These are phyloP conservation scores for Aspergillus brasiliensis DNA, from an alignment of 2,329 filamentous ascomycete genomes.

Conservation along the genomic window DNA sequence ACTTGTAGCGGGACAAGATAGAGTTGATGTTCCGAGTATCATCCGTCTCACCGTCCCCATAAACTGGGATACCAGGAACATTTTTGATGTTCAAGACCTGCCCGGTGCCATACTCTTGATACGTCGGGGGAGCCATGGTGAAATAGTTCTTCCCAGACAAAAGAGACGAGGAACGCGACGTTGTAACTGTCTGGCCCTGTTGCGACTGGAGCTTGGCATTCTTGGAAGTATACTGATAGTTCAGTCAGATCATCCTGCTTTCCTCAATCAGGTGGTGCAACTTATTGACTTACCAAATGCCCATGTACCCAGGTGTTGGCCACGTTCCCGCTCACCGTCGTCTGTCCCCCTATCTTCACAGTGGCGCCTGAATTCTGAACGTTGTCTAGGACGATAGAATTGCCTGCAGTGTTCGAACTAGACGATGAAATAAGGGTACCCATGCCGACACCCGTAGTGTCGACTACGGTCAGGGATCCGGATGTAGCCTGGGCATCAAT, in stretches of 20 bases:
- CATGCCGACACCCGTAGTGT: constrained; percentile 18
- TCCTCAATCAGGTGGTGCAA: not conserved
- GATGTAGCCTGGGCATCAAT: constrained; percentile 27
- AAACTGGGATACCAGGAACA: constrained; percentile 42
- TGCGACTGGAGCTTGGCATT: constrained; percentile 24
- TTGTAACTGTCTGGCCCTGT: constrained; percentile 31
- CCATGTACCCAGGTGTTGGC: constrained; percentile 36
- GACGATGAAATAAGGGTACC: constrained; percentile 22
- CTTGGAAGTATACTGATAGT: constrained; percentile 21
- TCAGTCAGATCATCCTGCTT: not conserved
- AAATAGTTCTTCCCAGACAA: constrained; percentile 42
- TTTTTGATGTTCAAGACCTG: constrained; percentile 53
- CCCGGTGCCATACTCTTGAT: constrained; percentile 43
- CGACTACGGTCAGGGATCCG: constrained; percentile 27
- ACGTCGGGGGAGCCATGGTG: constrained; percentile 46
- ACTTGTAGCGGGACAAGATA: constrained; percentile 35
- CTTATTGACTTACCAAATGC: constrained; percentile 26
- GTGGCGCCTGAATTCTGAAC: constrained; percentile 30
- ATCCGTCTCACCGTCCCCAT: constrained; percentile 46
- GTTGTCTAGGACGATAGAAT: constrained; percentile 35
- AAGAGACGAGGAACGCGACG: constrained; percentile 32
- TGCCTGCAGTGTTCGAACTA: constrained; percentile 34
- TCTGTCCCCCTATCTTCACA: constrained; percentile 28
- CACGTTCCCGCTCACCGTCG: constrained; percentile 22
- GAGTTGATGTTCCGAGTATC: constrained; percentile 42